Evolutionary conservation across 257 asterid species (phyloP).

Genomic region (Phtheirospermum japonicum): DNA sequence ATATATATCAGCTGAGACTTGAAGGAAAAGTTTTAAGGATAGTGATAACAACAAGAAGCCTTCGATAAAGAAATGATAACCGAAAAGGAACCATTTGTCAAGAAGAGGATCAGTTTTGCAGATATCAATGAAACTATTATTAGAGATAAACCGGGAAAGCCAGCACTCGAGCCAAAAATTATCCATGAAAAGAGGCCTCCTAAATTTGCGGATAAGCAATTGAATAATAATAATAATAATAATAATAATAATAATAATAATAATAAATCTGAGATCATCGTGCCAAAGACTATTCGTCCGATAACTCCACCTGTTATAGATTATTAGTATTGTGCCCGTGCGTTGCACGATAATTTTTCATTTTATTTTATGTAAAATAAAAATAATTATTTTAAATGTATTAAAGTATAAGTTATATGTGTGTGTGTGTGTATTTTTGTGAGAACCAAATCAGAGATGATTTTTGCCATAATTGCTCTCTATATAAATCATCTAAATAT

Average conservation of each 20-base stretch:
- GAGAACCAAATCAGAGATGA: no score
- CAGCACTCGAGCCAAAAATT: conserved; percentile 19
- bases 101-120: conserved; percentile 55
- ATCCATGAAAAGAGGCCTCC: conserved; percentile 39
- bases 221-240: no score
- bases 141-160: conserved; percentile 31
- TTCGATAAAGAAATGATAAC: conserved; percentile 35
- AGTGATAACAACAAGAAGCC: conserved; percentile 32
- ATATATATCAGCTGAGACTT: conserved; percentile 44
- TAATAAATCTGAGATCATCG: conserved; percentile 28
- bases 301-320: conserved; percentile 23
- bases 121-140: conserved; percentile 33
- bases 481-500: no score
- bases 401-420: no score
- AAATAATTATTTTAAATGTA: no score
- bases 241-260: no score
- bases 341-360: no score
- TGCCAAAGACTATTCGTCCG: conserved; percentile 18
- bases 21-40: conserved; percentile 36
- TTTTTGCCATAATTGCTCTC: no score
- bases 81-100: conserved; percentile 43
- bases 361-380: no score
- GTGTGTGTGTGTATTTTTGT: no score
- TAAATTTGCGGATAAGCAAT: conserved; percentile 32
- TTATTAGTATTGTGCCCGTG: no score